Evolutionary conservation across 345 rosid genomes (phyloP).

Genomic region (Brassica incana): DNA sequence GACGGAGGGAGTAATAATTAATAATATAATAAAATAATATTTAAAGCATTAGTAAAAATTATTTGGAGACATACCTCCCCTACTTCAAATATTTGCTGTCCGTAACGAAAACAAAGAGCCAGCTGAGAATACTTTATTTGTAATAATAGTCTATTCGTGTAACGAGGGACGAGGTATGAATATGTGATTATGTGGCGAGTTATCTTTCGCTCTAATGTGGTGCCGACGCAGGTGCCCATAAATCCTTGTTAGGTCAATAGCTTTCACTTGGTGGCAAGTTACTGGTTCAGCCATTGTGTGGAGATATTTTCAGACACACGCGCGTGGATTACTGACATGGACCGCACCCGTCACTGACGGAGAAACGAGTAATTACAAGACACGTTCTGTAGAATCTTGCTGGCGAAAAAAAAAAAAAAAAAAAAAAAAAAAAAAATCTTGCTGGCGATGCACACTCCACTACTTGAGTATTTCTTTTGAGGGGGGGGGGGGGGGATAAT

Average conservation of each 20-base stretch:
- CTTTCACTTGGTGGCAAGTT: slow-evolving; percentile 15
- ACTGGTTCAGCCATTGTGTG: slow-evolving; percentile 8
- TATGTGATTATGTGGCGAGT: slow-evolving; percentile 14
- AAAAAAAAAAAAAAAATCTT: neutral
- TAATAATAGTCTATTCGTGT: neutral
- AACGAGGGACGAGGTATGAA: neutral
- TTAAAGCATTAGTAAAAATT: neutral
- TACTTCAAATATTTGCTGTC: slow-evolving; percentile 11
- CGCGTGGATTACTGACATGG: slow-evolving; percentile 24
- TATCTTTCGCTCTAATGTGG: neutral
- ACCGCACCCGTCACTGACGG: neutral
- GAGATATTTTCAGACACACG: slow-evolving; percentile 11
- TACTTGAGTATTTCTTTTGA: neutral
- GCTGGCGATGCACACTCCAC: slow-evolving; percentile 28
- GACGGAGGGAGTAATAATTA: neutral
- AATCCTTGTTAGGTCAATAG: neutral
- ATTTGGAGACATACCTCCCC: slow-evolving; percentile 10
- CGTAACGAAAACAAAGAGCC: slow-evolving; percentile 18
- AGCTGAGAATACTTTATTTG: neutral
- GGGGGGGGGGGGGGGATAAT: neutral
- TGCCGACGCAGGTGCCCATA: slow-evolving; percentile 3
- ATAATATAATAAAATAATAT: neutral
- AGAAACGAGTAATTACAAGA: neutral
- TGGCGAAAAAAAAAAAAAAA: neutral
- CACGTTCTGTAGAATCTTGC: slow-evolving; percentile 28